Evolutionary conservation across 176 grass and related monocot species (phyloP).

Genomic region (Oryza glumipatula): DNA sequence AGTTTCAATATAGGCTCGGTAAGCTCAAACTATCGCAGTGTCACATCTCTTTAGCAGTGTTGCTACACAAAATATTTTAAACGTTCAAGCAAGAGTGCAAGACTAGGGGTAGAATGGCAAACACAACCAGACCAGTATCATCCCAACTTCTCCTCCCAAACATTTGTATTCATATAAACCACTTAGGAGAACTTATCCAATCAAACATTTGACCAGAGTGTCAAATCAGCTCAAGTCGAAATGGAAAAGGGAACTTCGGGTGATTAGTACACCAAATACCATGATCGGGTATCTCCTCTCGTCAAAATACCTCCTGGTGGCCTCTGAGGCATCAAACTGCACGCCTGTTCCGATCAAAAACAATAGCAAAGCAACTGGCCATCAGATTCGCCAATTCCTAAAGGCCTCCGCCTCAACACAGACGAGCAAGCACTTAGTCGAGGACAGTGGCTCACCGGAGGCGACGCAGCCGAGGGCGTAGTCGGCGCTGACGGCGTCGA

Average conservation of each 20-base stretch:
- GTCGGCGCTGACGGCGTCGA: constrained; percentile 75
- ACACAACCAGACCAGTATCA: neutral
- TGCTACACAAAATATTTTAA: neutral
- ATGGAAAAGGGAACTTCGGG: constrained; percentile 14
- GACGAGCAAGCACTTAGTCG: neutral
- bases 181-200: neutral
- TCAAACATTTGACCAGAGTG: constrained; percentile 8
- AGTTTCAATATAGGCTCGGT: neutral
- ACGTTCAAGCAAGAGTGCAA: neutral
- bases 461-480: constrained; percentile 74
- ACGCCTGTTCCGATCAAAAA: constrained; percentile 50
- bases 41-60: neutral
- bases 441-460: constrained; percentile 45
- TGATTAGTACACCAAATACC: constrained; percentile 44
- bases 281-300: constrained; percentile 76
- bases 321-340: constrained; percentile 74
- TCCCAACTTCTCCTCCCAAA: neutral
- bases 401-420: neutral
- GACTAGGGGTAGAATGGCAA: neutral
- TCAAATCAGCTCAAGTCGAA: constrained; percentile 13
- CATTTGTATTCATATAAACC: neutral
- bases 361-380: neutral
- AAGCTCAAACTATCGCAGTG: neutral
- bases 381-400: neutral
- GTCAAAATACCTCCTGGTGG: constrained; percentile 74